Conservation (phyloP, 2,329 filamentous ascomycete species). For the Claviceps sp. region DNA sequence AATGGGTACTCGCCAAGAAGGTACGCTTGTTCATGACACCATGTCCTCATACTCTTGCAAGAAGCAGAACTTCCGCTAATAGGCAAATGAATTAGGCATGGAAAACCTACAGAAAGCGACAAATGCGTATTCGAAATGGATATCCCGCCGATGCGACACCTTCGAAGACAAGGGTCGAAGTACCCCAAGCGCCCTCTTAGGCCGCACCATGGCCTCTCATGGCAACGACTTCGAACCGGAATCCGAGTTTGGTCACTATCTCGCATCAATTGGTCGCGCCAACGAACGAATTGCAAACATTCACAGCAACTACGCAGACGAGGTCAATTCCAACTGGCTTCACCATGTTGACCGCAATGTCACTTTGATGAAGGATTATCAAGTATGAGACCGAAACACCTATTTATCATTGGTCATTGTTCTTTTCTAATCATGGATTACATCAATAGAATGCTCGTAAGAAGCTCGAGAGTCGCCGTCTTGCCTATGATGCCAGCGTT, state of each 20-base stretch:
- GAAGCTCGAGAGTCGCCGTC: conserved; percentile 79
- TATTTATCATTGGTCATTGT: not conserved
- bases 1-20: conserved; percentile 80
- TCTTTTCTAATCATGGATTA: not conserved
- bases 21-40: conserved; percentile 31
- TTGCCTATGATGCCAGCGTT: conserved; percentile 83
- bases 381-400: conserved; percentile 41
- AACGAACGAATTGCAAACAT: conserved; percentile 78
- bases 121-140: conserved; percentile 74
- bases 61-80: not conserved
- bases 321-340: conserved; percentile 72
- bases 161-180: conserved; percentile 77
- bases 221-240: conserved; percentile 86
- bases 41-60: too few species aligned
- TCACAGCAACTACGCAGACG: conserved; percentile 69
- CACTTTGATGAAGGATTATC: conserved; percentile 95
- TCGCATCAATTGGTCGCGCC: conserved; percentile 65
- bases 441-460: conserved; percentile 54
- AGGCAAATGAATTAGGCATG: conserved; percentile 47
- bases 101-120: conserved; percentile 80
- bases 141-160: conserved; percentile 69
- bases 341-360: conserved; percentile 83
- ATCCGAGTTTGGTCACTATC: conserved; percentile 80
- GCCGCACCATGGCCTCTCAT: conserved; percentile 73
- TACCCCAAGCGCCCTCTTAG: conserved; percentile 65